A percentile compares a stretch with the other conserved stretches of the same genome.
These are phyloP conservation scores for Teratosphaeria nubilosa DNA, from an alignment of 2,329 filamentous ascomycete species.

Conservation along the genomic window DNA sequence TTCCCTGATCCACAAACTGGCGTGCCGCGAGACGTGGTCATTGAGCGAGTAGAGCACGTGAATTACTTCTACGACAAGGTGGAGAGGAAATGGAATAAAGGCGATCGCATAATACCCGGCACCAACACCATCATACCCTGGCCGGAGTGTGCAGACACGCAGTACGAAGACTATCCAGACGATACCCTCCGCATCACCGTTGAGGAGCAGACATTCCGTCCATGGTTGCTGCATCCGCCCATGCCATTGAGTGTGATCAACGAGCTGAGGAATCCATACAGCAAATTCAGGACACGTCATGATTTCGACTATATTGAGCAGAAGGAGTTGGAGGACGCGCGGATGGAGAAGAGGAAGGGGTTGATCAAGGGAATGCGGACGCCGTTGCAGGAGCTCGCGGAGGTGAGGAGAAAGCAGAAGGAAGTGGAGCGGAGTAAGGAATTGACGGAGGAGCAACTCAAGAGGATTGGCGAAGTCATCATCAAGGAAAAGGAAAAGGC, in stretches of 20 bases:
- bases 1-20: slow-evolving; percentile 57
- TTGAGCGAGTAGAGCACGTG: slow-evolving; percentile 53
- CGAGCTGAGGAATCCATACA: slow-evolving; percentile 77
- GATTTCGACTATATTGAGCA: slow-evolving; percentile 60
- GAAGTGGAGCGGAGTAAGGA: slow-evolving; percentile 28
- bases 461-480: slow-evolving; percentile 34
- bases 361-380: slow-evolving; percentile 34
- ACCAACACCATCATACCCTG: slow-evolving; percentile 66
- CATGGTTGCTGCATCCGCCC: slow-evolving; percentile 65
- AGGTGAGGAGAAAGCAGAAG: slow-evolving; percentile 29
- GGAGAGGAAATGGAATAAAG: slow-evolving; percentile 30
- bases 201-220: slow-evolving; percentile 64
- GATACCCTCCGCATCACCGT: slow-evolving; percentile 72
- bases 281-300: slow-evolving; percentile 70
- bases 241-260: slow-evolving; percentile 72
- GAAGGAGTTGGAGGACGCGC: slow-evolving; percentile 51
- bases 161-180: slow-evolving; percentile 44
- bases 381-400: slow-evolving; percentile 35
- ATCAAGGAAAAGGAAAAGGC: slow-evolving; percentile 12
- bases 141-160: slow-evolving; percentile 45
- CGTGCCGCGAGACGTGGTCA: slow-evolving; percentile 60
- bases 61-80: slow-evolving; percentile 29
- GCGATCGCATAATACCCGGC: slow-evolving; percentile 52
- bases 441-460: slow-evolving; percentile 29
- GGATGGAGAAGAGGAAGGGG: slow-evolving; percentile 34